Base-by-base conservation (phyloP, 768 basidiomycete genomes). In the Pisolithus orientalis region DNA sequence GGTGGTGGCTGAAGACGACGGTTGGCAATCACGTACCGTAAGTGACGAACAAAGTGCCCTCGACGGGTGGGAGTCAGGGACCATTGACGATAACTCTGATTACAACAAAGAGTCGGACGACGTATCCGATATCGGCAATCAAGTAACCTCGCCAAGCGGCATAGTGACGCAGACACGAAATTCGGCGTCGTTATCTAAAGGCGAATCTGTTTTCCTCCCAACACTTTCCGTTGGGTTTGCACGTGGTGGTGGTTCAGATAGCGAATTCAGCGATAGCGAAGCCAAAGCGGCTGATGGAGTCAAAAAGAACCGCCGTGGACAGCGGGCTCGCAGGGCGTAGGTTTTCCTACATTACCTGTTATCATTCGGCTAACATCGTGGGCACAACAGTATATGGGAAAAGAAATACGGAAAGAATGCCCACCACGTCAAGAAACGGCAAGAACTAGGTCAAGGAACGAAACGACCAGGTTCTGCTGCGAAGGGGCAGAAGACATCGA, bases 261-360 rank as follows among this genome's bases (percentile, higher is more conserved):
- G 85, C 25, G 93, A 95, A 59, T 75, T 81, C 55, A 83, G 85
- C 62, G 86, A 87, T 54, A 74, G 69, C 21, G 89, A 86, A 57
- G 73, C 70, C 34, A 76, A 72, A 24, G 72, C 73, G 29, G 79
- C 72, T 14, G 82, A 83, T 38, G 70, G 73, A 25, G 67, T 64
- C 1, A 85, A 84, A 73, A 97, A 89, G 73, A 94, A 99, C 60
- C 72, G 95, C 50, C 77, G 94, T 38, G 96, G 95, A 29, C 96
- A 99, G 67, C 72, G 94, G 46, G 95, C 95, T n/a, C 76, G 96
- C 54, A 77, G 87, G 72, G 90, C 89, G 96, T 96, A 67, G 79
- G 94, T 85, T 13, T 5, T 53, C 3, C 37, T 24, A 11, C 11
- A 21, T 34, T 46, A 42, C 39, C 50, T 47, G 53, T 5, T 28